Conservation (phyloP, 1,139 yeast species). For the Yamadazyma aaseri region DNA sequence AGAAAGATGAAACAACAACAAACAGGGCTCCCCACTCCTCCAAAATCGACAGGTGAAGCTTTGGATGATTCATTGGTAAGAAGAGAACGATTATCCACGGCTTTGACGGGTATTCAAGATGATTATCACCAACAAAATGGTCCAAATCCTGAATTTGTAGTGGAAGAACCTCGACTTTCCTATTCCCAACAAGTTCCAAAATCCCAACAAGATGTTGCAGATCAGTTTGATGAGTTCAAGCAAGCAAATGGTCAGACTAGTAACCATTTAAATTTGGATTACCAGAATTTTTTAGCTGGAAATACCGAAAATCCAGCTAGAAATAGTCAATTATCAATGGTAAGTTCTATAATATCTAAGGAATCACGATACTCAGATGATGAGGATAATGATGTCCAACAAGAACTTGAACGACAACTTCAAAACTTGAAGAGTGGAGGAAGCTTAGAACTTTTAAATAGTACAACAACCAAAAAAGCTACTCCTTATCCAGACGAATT, state of each 20-base stretch:
- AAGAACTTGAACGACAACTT: conserved; percentile 42
- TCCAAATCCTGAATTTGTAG: conserved; percentile 1
- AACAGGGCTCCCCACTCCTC: conserved; percentile 12
- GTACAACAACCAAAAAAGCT: no score
- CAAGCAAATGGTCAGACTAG: conserved; percentile 10
- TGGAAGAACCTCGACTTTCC: conserved; percentile 11
- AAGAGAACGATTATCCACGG: conserved; percentile 25
- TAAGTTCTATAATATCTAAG: conserved; percentile 44
- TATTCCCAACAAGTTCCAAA: conserved; percentile 3
- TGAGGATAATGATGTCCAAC: conserved; percentile 38
- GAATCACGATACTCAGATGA: conserved; percentile 32
- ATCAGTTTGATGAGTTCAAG: conserved; percentile 18
- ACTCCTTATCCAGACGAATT: background rate
- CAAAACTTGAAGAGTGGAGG: conserved; percentile 34
- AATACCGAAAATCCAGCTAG: conserved; percentile 13
- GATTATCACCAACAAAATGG: conserved; percentile 17
- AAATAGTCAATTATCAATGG: conserved; percentile 41
- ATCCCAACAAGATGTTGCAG: conserved; percentile 5
- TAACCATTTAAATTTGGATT: conserved; percentile 23
- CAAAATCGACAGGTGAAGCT: conserved; percentile 6
- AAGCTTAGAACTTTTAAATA: conserved; percentile 9
- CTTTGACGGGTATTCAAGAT: conserved; percentile 30
- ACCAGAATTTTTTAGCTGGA: conserved; percentile 28
- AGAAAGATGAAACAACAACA: background rate
- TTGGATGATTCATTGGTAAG: conserved; percentile 5